Percentiles rank a stretch among this genome's conserved stretches.
These are phyloP conservation scores for Fagopyrum tataricum DNA, from an alignment of 148 eudicot species.

Conservation along the genomic window DNA sequence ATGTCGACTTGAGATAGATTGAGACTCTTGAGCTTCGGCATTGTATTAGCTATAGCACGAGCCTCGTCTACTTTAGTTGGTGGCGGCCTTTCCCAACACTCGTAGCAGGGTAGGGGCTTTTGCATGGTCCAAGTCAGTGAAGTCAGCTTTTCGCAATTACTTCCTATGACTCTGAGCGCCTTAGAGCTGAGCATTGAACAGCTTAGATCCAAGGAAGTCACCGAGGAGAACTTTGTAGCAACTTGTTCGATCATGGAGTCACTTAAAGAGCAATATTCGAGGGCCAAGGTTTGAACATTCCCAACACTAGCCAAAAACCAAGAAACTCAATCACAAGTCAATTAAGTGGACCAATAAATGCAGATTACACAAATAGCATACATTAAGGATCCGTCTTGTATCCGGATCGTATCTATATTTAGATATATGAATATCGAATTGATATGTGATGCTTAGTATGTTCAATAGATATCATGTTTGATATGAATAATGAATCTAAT, in stretches of 20 bases:
- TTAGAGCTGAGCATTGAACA: conserved; percentile 38
- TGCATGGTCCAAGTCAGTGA: conserved; percentile 59
- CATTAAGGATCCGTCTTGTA: not conserved
- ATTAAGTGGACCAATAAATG: not conserved
- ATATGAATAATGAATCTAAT: too few species aligned
- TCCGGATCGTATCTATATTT: too few species aligned
- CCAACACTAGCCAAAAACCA: conserved; percentile 33
- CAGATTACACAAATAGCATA: not conserved
- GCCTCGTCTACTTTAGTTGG: conserved; percentile 47
- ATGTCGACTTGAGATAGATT: conserved; percentile 49
- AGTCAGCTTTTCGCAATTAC: conserved; percentile 40
- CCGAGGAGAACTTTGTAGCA: conserved; percentile 35
- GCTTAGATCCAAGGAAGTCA: conserved; percentile 53
- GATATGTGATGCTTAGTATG: too few species aligned
- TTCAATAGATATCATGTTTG: too few species aligned
- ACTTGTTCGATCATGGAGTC: conserved; percentile 47
- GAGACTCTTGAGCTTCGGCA: conserved; percentile 62
- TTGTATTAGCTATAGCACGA: conserved; percentile 48
- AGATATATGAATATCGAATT: too few species aligned
- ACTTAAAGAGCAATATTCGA: conserved; percentile 43
- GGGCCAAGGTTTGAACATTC: conserved; percentile 40
- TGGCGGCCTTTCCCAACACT: not conserved
- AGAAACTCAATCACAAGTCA: not conserved
- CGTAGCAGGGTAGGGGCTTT: too few species aligned
- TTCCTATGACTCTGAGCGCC: conserved; percentile 55